Conservation (phyloP, 1,139 yeast species). For the Saccharomyces hybrid region DNA sequence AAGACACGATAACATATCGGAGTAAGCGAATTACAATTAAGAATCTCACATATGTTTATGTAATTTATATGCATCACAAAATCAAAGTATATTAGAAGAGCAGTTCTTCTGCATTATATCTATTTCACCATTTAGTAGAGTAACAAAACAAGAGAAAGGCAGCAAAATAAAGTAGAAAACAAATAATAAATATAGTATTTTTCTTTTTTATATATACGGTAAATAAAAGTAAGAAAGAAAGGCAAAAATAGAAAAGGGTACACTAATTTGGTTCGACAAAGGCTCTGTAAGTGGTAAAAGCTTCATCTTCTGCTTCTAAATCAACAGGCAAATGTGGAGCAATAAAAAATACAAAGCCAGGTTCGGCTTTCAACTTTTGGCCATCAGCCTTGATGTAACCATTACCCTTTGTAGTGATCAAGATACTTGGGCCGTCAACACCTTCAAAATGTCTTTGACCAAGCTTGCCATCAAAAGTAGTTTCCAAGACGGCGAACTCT, state of each 20-base stretch:
- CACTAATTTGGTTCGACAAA: constrained; percentile 55
- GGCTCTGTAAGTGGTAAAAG: constrained; percentile 78
- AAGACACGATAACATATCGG: constrained; percentile 30
- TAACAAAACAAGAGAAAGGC: not conserved
- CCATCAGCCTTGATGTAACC: constrained; percentile 48
- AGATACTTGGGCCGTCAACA: constrained; percentile 79
- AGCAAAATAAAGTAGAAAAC: not conserved
- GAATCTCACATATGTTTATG: not conserved
- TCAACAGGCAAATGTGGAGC: constrained; percentile 68
- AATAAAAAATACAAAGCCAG: constrained; percentile 78
- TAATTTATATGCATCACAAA: not conserved
- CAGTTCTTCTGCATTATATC: not conserved
- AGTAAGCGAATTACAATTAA: constrained; percentile 5
- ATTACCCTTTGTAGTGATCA: constrained; percentile 73
- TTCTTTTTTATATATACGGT: constrained; percentile 15
- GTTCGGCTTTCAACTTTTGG: constrained; percentile 40
- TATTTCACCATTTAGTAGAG: not conserved
- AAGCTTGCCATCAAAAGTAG: constrained; percentile 43
- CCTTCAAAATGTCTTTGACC: constrained; percentile 46
- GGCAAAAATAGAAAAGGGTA: not conserved
- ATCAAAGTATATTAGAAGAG: not conserved
- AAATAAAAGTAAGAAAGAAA: constrained; percentile 2
- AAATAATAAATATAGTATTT: not conserved
- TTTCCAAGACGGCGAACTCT: constrained; percentile 86
- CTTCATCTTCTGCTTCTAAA: constrained; percentile 45